Evolutionary conservation across 2,329 filamentous ascomycete genomes (phyloP).

Genomic region (Colletotrichum cordylinicola): DNA sequence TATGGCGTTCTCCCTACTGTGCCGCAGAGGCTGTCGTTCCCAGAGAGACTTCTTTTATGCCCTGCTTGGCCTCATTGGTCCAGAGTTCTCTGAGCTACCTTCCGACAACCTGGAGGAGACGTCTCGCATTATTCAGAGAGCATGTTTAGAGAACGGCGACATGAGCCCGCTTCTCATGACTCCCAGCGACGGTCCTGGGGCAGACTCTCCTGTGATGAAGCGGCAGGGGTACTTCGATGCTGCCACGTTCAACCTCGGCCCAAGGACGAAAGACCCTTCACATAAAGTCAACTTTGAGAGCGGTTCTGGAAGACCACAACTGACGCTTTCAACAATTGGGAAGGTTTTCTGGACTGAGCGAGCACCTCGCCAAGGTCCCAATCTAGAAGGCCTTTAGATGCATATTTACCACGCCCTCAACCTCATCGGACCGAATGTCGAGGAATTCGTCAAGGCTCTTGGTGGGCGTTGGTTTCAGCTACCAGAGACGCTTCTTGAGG

Average conservation of each 20-base stretch:
- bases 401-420: not conserved
- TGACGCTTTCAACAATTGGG: not conserved
- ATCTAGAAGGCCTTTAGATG: not conserved
- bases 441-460: not conserved
- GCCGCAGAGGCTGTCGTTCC: not conserved
- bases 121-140: not conserved
- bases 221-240: not conserved
- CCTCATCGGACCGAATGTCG: not conserved
- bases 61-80: not conserved
- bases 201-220: not conserved
- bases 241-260: not conserved
- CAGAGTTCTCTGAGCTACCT: not conserved
- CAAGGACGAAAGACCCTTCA: not conserved
- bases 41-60: not conserved
- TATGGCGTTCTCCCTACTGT: not conserved
- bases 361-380: not conserved
- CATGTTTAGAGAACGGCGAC: not conserved
- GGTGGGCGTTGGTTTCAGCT: not conserved
- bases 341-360: not conserved
- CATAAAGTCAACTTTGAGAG: not conserved
- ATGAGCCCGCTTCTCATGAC: not conserved
- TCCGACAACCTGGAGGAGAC: not conserved
- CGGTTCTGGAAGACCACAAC: not conserved
- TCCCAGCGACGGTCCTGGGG: not conserved
- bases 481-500: not conserved